A percentile compares a stretch with the other conserved stretches of the same genome.
Conservation (phyloP, 2,329 filamentous ascomycete genomes). For the Claviceps sp. region DNA sequence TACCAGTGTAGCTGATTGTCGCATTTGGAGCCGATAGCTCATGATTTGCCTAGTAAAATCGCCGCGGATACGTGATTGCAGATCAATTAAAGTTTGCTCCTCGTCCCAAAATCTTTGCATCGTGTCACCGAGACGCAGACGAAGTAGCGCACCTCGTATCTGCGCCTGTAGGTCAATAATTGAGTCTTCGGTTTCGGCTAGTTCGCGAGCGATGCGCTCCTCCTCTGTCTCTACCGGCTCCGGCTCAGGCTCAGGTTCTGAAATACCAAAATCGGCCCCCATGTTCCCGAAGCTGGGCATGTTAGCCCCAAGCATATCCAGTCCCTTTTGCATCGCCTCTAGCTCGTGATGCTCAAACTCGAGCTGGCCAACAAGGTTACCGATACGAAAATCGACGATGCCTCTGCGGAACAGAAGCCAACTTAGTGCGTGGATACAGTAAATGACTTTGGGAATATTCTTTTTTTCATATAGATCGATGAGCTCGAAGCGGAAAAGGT, state of each 20-base stretch:
- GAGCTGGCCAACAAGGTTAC: constrained; percentile 88
- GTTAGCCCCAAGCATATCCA: constrained; percentile 85
- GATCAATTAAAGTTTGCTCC: constrained; percentile 62
- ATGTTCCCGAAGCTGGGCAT: constrained; percentile 99
- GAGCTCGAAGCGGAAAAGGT: constrained; percentile 91
- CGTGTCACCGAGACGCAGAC: constrained; percentile 61
- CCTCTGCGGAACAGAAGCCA: constrained; percentile 96
- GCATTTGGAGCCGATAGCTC: constrained; percentile 72
- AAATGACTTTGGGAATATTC: constrained; percentile 97
- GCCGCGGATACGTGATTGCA: constrained; percentile 78
- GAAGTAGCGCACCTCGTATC: constrained; percentile 64
- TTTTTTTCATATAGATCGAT: constrained; percentile 99
- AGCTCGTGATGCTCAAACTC: constrained; percentile 97
- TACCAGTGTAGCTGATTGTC: constrained; percentile 60
- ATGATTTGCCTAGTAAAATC: constrained; percentile 77
- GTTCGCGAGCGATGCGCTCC: constrained; percentile 69
- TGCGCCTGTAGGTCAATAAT: constrained; percentile 79
- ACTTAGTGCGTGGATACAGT: constrained; percentile 93
- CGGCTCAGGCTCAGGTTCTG: constrained; percentile 62
- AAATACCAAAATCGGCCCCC: constrained; percentile 82
- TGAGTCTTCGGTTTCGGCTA: constrained; percentile 58
- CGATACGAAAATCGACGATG: constrained; percentile 89
- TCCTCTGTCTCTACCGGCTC: constrained; percentile 82
- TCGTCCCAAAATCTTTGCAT: constrained; percentile 88
- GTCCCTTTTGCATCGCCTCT: constrained; percentile 89